Base-by-base conservation (phyloP, 495 filamentous ascomycete species). In the Achaetomiella virescens region DNA sequence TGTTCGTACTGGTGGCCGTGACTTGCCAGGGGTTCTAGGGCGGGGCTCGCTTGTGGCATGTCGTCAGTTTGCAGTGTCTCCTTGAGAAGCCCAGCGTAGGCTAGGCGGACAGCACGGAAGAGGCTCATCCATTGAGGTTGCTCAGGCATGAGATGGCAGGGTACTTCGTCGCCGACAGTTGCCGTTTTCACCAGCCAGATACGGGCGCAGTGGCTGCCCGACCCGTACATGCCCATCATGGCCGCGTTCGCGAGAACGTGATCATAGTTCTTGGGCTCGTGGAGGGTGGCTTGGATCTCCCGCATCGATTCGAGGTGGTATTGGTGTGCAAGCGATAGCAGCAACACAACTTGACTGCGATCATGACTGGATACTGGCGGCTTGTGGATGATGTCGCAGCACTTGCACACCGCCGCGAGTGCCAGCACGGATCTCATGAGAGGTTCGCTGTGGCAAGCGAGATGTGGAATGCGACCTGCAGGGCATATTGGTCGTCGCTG, bases 191-290 rank as follows among this genome's bases (percentile, higher is more conserved):
- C 63, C 6, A 75, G 58, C 64, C 64, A 66, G 24, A 75, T 70
- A 31, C 73, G 66, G 18, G 68, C 55, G 12, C 61, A 64, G 38
- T 75, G 71, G 48, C 66, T 75, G 6, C 57, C 69, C 4, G 72
- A 74, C 6, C 68, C 73, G 50, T 77, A 75, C 62, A 77, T 61
- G 21, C 68, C 73, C 73, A 77, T 77, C 61, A 77, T 59, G 9
- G 72, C 70, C 1, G 74, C 72, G 52, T 75, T 77, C 15, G 72
- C 72, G 7, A 77, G 69, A 4, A 74, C 56, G 45, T 65, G 50
- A 56, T 75, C 72, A 12, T 67, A 65, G 4, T 69, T 50, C 15
- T 58, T 49, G 21, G 48, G 11, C 24, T 67, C 57, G 6, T 60
- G 62, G 18, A 73, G 59, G 0, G 63, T 49, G 0, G 54, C 58